These are phyloP conservation scores for Talaromyces thailandensis DNA, from an alignment of 495 filamentous ascomycete genomes.

Conservation along the genomic window DNA sequence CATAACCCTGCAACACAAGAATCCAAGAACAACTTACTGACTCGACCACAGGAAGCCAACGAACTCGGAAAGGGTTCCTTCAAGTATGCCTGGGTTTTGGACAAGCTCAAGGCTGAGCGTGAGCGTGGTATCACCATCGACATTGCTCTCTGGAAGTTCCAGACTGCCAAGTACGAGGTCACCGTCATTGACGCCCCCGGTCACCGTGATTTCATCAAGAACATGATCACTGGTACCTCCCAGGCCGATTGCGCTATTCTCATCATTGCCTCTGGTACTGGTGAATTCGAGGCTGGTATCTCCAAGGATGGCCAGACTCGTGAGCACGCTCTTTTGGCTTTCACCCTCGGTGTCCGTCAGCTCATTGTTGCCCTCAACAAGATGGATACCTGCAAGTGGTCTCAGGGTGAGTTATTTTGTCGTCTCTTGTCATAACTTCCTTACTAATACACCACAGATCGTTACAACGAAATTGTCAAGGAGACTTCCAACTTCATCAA, in stretches of 20 bases:
- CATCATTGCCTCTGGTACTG: constrained; percentile 99
- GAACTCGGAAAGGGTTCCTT: constrained; percentile 99
- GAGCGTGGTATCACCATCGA: constrained; percentile 99
- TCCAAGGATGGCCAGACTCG: constrained; percentile 99
- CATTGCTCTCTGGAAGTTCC: constrained; percentile 99
- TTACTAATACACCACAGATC: constrained; percentile 23
- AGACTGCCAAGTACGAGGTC: constrained; percentile 97
- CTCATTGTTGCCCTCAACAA: constrained; percentile 99
- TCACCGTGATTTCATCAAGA: constrained; percentile 99
- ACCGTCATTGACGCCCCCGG: constrained; percentile 99
- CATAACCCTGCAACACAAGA: constrained; percentile 7
- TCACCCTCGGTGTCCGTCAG: constrained; percentile 99
- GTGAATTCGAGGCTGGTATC: constrained; percentile 99
- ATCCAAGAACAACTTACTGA: constrained; percentile 20
- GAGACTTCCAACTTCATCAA: constrained; percentile 99
- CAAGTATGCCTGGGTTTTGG: constrained; percentile 99
- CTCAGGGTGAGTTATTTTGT: constrained; percentile 44
- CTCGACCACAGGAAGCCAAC: constrained; percentile 72
- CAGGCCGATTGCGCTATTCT: constrained; percentile 99
- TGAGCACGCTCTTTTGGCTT: constrained; percentile 99
- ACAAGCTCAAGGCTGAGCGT: constrained; percentile 99
- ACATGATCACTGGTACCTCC: constrained; percentile 99
- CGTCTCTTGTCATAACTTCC: background rate
- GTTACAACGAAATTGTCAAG: constrained; percentile 99
- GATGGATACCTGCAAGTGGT: constrained; percentile 99